Percentiles rank a stretch among this genome's conserved stretches.
Evolutionary conservation across 371 early-diverging fungal genomes (phyloP).

Genomic region (Paraphysoderma sedebokerense): DNA sequence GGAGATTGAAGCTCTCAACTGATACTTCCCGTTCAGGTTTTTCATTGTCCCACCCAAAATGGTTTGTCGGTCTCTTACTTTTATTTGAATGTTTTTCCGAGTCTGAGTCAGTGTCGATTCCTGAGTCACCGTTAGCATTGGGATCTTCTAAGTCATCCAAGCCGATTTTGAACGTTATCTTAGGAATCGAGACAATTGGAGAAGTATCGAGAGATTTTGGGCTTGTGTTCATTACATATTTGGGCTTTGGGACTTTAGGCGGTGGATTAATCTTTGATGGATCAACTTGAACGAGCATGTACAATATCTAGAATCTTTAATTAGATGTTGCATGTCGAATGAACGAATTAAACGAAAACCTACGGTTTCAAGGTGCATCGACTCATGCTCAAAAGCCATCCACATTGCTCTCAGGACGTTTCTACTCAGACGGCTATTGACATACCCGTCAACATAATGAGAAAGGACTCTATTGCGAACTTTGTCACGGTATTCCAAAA

Average conservation of each 20-base stretch:
- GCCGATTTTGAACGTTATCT: conserved; percentile 33
- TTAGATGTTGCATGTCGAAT: neutral
- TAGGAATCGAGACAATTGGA: conserved; percentile 1
- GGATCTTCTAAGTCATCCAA: conserved; percentile 28
- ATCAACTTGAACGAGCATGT: conserved; percentile 62
- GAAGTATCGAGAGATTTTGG: neutral
- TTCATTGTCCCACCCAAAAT: conserved; percentile 85
- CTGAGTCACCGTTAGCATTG: too few species aligned
- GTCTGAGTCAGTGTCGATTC: conserved; percentile 4
- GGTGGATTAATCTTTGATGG: conserved; percentile 20
- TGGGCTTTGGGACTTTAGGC: neutral
- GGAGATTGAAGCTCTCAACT: conserved; percentile 37
- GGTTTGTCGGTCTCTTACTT: conserved; percentile 5
- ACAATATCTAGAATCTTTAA: conserved; percentile 26
- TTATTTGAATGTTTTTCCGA: conserved; percentile 9
- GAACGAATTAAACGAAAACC: neutral
- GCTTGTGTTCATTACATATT: neutral
- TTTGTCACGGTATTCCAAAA: conserved; percentile 41
- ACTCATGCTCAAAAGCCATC: conserved; percentile 85
- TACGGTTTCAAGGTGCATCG: conserved; percentile 82
- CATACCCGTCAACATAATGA: too few species aligned
- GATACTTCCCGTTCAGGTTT: conserved; percentile 22
- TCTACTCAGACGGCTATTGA: too few species aligned
- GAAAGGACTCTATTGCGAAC: conserved; percentile 35
- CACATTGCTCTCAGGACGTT: too few species aligned